Evolutionary conservation across 2,329 filamentous ascomycete genomes (phyloP).

Genomic region (Zasmidium cellare): DNA sequence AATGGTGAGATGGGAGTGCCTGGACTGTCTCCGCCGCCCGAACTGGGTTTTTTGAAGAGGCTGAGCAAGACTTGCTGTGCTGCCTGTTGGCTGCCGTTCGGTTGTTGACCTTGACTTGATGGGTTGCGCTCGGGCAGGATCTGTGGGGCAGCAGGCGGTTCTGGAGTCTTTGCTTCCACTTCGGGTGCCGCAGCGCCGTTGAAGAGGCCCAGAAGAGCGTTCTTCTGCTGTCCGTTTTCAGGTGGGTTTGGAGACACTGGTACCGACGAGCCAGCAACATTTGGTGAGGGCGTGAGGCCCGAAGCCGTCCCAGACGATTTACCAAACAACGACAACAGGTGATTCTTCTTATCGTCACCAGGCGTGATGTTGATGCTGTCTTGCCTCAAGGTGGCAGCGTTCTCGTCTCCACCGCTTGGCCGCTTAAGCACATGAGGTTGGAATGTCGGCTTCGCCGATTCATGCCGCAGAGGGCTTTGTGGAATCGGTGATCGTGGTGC

Average conservation of each 20-base stretch:
- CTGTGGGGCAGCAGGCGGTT: slow-evolving; percentile 25
- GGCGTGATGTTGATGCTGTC: slow-evolving; percentile 5
- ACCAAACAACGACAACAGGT: slow-evolving; percentile 31
- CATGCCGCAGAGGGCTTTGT: slow-evolving; percentile 25
- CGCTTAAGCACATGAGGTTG: slow-evolving; percentile 34
- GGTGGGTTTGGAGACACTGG: not conserved
- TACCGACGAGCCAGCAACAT: slow-evolving; percentile 5
- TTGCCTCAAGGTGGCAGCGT: slow-evolving; percentile 10
- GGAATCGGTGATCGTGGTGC: slow-evolving; percentile 18
- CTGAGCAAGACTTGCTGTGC: slow-evolving; percentile 29
- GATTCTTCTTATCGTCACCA: slow-evolving; percentile 27
- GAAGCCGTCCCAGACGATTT: slow-evolving; percentile 6
- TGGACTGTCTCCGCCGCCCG: slow-evolving; percentile 20
- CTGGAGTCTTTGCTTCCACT: slow-evolving; percentile 15
- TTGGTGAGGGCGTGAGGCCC: not conserved
- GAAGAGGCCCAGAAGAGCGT: slow-evolving; percentile 17
- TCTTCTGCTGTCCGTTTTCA: slow-evolving; percentile 8
- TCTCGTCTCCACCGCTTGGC: slow-evolving; percentile 17
- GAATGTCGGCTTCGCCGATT: slow-evolving; percentile 23
- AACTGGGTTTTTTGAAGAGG: slow-evolving; percentile 28
- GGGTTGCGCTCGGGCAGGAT: slow-evolving; percentile 25
- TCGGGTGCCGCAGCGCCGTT: slow-evolving; percentile 6
- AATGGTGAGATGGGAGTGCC: slow-evolving; percentile 35
- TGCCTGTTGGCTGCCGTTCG: slow-evolving; percentile 13
- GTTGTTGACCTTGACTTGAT: slow-evolving; percentile 5